phyloP scores from a whole-genome alignment of 108 stramenopile species.

The Skeletonema potamos region DNA sequence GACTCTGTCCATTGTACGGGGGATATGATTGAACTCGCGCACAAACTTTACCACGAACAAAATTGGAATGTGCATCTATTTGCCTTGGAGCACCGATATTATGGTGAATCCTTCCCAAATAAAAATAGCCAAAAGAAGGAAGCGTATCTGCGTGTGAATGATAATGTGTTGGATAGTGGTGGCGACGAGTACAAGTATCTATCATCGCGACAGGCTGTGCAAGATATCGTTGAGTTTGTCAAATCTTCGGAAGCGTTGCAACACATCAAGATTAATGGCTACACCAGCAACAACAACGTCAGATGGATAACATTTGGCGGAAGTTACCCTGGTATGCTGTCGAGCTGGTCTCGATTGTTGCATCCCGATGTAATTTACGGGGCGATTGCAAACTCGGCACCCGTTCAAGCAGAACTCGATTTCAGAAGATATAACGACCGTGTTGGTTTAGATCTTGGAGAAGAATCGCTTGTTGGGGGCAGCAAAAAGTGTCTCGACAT shows the following conservation, averaged over 20 bases:
- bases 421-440: constrained; percentile 80
- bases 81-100: constrained; percentile 92
- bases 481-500: constrained; percentile 64
- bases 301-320: constrained; percentile 89
- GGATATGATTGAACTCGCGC: constrained; percentile 84
- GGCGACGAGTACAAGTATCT: constrained; percentile 43
- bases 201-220: constrained; percentile 81
- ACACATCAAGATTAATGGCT: background rate
- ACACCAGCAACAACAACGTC: background rate
- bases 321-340: constrained; percentile 86
- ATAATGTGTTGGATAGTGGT: background rate
- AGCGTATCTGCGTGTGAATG: constrained; percentile 7
- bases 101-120: constrained; percentile 74
- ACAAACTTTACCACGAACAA: constrained; percentile 20
- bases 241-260: constrained; percentile 19
- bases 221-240: constrained; percentile 78
- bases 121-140: background rate
- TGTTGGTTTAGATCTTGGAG: constrained; percentile 63
- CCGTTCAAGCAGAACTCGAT: constrained; percentile 75
- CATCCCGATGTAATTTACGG: constrained; percentile 82
- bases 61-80: constrained; percentile 58
- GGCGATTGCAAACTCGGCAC: constrained; percentile 84
- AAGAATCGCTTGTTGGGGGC: constrained; percentile 66
- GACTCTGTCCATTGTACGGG: constrained; percentile 88
- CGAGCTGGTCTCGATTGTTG: constrained; percentile 80